These are phyloP conservation scores for Kwoniella pini DNA, from an alignment of 768 basidiomycete genomes.

Conservation along the genomic window DNA sequence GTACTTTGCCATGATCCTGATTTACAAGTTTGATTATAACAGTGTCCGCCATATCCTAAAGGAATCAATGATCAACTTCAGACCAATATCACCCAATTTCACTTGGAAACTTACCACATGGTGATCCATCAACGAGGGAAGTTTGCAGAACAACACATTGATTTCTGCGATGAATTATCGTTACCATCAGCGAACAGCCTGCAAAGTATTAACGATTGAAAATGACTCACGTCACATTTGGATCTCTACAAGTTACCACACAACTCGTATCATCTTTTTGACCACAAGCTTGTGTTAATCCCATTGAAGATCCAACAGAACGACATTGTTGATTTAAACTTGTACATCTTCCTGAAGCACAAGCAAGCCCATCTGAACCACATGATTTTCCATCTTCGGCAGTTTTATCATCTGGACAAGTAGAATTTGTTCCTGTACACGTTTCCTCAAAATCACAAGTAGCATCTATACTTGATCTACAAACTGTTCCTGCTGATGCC, in stretches of 20 bases:
- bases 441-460: constrained; percentile 71
- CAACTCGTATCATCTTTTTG: constrained; percentile 67
- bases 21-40: constrained; percentile 65
- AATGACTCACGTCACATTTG: constrained; percentile 55
- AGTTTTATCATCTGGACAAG: constrained; percentile 69
- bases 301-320: constrained; percentile 70
- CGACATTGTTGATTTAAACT: constrained; percentile 73
- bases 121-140: constrained; percentile 74
- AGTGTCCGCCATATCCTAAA: constrained; percentile 71
- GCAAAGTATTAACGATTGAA: background rate
- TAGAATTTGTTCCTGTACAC: constrained; percentile 72
- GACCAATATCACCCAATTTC: constrained; percentile 5
- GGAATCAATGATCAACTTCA: constrained; percentile 2
- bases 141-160: constrained; percentile 72
- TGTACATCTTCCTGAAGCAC: constrained; percentile 78
- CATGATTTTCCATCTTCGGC: constrained; percentile 62
- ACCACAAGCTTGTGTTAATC: constrained; percentile 68
- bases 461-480: constrained; percentile 67
- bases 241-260: constrained; percentile 78
- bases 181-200: background rate
- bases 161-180: constrained; percentile 45
- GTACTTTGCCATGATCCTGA: constrained; percentile 64
- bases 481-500: constrained; percentile 64
- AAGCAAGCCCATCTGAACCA: constrained; percentile 63
- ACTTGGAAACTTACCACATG: constrained; percentile 65